Evolutionary conservation across 2,329 filamentous ascomycete genomes (phyloP), one percentile per base, ranked within the genome.

Genomic region (Colletotrichum abscissum): DNA sequence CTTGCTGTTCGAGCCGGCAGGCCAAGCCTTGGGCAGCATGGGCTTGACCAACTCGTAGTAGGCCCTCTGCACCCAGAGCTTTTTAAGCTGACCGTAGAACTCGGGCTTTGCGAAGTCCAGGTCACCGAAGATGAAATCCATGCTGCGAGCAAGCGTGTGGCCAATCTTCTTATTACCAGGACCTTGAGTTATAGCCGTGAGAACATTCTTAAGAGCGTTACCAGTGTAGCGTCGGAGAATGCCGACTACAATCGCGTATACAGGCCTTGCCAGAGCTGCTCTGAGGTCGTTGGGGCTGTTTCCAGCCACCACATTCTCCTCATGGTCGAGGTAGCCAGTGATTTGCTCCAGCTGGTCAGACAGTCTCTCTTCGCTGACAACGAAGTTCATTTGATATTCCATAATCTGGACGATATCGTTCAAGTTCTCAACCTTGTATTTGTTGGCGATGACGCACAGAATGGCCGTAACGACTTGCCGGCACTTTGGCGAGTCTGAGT

Each of bases 51-150:
- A 78, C 62, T 86, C 81, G 59, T 84, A 81, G 77, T 88, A 89
- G 2, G 86, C 79, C 78, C 87, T 88, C 72, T 89, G 88, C 72
- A 82, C 79, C 83, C 84, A 86, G 1, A 89, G 80, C 4, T 84
- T 84, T 74, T 84, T 86, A 2, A 84, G 75, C 54, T 28, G 74
- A 4, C 85, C 85, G 68, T 85, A 86, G 74, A 82, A 83, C 5
- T 85, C 82, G 59, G 84, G 79, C 19, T 78, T 80, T 1, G 88
- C 79, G 35, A 81, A 79, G 1, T 78, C 77, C 65, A 84, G 84
- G 5, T 83, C 80, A 3, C 82, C 81, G 55, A 87, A 82, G 9
- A 88, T 78, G 63, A 83, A 80, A 30, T 87, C 84, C 19, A 88
- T 77, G 0, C 82, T 81, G 5, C 82, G 81, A 1, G 84, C 84